Conservation (phyloP, 2,329 filamentous ascomycete species). For the Penicillium sumatraense region DNA sequence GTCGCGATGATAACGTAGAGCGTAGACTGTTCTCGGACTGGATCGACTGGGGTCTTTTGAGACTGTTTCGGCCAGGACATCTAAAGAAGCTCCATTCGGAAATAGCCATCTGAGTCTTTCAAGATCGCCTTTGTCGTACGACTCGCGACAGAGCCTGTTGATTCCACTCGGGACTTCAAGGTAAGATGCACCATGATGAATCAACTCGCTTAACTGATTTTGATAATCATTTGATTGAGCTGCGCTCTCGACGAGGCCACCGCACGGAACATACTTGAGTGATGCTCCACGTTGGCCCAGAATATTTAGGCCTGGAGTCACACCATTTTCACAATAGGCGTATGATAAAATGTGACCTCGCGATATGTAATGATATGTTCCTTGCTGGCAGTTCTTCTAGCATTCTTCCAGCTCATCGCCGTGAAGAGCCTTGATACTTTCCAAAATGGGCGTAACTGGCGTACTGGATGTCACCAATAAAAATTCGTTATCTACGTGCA, state of each 20-base stretch:
- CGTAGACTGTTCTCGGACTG: not conserved
- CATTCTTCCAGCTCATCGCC: not conserved
- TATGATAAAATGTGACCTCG: constrained; percentile 2
- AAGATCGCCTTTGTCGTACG: constrained; percentile 1
- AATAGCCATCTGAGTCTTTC: constrained; percentile 10
- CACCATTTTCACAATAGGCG: constrained; percentile 1
- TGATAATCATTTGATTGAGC: constrained; percentile 9
- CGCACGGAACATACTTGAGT: constrained; percentile 3
- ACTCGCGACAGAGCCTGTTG: constrained; percentile 8
- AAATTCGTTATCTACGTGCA: no score
- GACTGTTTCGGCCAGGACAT: constrained; percentile 9
- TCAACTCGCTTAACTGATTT: constrained; percentile 8
- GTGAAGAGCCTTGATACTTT: not conserved
- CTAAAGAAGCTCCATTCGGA: constrained; percentile 9
- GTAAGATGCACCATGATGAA: constrained; percentile 12
- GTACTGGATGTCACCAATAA: no score
- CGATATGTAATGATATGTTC: constrained; percentile 6
- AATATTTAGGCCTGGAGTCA: constrained; percentile 1
- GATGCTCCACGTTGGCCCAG: constrained; percentile 5
- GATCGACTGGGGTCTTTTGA: not conserved
- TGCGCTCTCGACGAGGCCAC: constrained; percentile 3
- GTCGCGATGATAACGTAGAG: not conserved
- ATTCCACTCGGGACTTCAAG: constrained; percentile 8
- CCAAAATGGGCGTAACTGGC: no score
- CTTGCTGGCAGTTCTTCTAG: not conserved